phyloP scores from a whole-genome alignment of 208 protist species.

The Balamuthia mandrillaris region DNA sequence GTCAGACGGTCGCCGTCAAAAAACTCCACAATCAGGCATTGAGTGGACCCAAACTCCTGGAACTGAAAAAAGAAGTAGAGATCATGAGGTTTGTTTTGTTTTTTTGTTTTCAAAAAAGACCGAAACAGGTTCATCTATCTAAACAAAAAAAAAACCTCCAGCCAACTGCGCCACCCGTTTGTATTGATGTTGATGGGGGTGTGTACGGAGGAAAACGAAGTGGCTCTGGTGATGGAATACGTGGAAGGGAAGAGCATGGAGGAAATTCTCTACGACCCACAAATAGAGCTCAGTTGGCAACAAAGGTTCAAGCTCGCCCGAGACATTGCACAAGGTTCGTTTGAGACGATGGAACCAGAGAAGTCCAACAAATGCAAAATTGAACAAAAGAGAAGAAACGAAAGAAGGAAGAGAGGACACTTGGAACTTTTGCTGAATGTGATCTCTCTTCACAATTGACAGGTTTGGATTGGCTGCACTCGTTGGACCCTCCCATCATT shows the following conservation, averaged over 20 bases:
- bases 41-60: not conserved
- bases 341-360: no score
- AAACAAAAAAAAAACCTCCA: not conserved
- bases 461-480: slow-evolving; percentile 36
- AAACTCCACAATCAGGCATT: slow-evolving; percentile 7
- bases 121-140: not conserved
- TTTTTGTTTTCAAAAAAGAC: not conserved
- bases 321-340: slow-evolving; percentile 10
- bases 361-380: no score
- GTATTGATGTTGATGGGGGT: slow-evolving; percentile 19
- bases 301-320: slow-evolving; percentile 7
- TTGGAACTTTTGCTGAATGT: not conserved
- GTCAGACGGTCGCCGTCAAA: slow-evolving; percentile 20
- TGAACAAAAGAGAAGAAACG: not conserved
- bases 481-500: slow-evolving; percentile 29
- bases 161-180: slow-evolving; percentile 3
- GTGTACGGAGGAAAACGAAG: slow-evolving; percentile 7
- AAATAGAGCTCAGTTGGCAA: not conserved
- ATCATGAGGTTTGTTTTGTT: slow-evolving; percentile 6
- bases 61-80: not conserved
- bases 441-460: not conserved
- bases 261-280: not conserved
- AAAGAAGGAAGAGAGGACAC: not conserved
- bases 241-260: not conserved
- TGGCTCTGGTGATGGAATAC: slow-evolving; percentile 22